Evolutionary conservation across 345 rosid species (phyloP).

Genomic region (Brassica napus): Da-Ae NC_063446.1:1091501-1092000

Average conservation of each 20-base stretch:
- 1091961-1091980: conserved; percentile 76
- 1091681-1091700: conserved; percentile 94
- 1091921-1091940: background rate
- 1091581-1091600: background rate
- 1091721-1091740: conserved; percentile 95
- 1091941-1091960: too few species aligned
- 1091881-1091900: conserved; percentile 17
- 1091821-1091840: conserved; percentile 78
- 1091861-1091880: conserved; percentile 49
- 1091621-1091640: background rate
- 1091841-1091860: conserved; percentile 63
- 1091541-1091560: conserved; percentile 74
- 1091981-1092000: conserved; percentile 56
- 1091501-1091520: conserved; percentile 72
- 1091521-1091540: conserved; percentile 60
- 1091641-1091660: background rate
- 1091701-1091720: conserved; percentile 91
- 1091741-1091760: conserved; percentile 89
- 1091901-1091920: background rate
- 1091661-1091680: conserved; percentile 69
- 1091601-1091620: background rate
- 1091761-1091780: conserved; percentile 79
- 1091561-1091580: conserved; percentile 69
- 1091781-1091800: conserved; percentile 68
- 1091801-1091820: conserved; percentile 74